Conservation (phyloP, 345 rosid species). For the Lumnitzera littorea region DNA sequence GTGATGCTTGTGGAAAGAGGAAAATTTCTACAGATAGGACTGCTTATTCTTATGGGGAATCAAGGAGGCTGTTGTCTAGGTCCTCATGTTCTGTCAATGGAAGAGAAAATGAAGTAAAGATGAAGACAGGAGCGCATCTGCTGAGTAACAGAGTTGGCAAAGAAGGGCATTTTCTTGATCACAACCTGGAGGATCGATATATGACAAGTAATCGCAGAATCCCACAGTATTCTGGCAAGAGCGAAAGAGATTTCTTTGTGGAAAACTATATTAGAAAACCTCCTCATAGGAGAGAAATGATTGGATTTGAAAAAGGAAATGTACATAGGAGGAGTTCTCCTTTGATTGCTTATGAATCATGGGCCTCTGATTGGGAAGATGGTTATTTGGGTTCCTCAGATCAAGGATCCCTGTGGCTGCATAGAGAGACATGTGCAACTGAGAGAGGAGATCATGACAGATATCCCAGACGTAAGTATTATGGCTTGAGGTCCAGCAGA, state of each 20-base stretch:
- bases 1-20: constrained; percentile 13
- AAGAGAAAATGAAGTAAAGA: constrained; percentile 18
- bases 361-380: constrained; percentile 22
- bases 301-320: constrained; percentile 23
- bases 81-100: constrained; percentile 13
- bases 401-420: constrained; percentile 16
- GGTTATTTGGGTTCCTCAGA: constrained; percentile 14
- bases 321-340: constrained; percentile 19
- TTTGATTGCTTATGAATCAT: constrained; percentile 16
- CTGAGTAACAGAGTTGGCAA: constrained; percentile 18
- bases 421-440: constrained; percentile 18
- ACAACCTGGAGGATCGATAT: constrained; percentile 14
- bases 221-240: too few relatives aligned
- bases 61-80: constrained; percentile 19
- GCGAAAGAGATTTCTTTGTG: too few relatives aligned
- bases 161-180: constrained; percentile 18
- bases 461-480: constrained; percentile 14
- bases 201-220: too few relatives aligned
- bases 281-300: constrained; percentile 24
- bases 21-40: constrained; percentile 13
- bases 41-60: constrained; percentile 19
- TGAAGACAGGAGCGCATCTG: constrained; percentile 17
- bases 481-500: constrained; percentile 14
- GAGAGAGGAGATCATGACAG: constrained; percentile 19
- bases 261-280: constrained; percentile 8